Base-by-base conservation (phyloP, 352 stramenopile species). In the Thalassiosira exigua region DNA sequence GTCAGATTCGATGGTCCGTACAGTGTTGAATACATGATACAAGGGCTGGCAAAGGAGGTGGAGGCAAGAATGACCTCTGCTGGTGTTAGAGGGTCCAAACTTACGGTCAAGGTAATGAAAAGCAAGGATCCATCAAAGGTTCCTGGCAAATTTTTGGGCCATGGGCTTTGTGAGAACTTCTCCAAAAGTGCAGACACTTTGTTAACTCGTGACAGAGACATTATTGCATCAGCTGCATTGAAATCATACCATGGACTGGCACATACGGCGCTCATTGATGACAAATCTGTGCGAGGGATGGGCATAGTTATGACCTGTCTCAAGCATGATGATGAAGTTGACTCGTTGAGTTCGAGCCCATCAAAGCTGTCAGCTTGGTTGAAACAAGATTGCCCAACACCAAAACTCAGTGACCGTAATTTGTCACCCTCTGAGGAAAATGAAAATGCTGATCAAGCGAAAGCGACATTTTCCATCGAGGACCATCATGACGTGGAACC, bases 31-130 rank as follows among this genome's bases (percentile, higher is more conserved):
- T 68, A 92, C 59, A 89, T 92, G 76, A 88, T 94, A 32, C 22
- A 80, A 42, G 84, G 86, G 19, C 62, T 94, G 24, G 64, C 88
- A 0, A 84, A 82, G 26, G 88, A 94, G 72, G 86, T 94, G 2
- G 42, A 85, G 48, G 88, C 80, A 42, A 68, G 88, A 51, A 94
- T 94, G 88, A 22, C 66, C 39, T 41, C 14, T 21, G 77, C 82
- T 57, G 65, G 62, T 41, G 70, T 89, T 2, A 78, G 62, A 64
- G 86, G 88, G 19, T 77, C 67, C 7, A 85, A 87, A 32, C 27
- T 94, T 21, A 84, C 75, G n/a, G 57, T 94, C 3, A 94, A 94
- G 62, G 41, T 94, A 14, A 92, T 91, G 75, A 84, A 91, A 69
- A 82, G 82, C 60, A 91, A 87, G 70, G 65, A 89, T 66, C 44